phyloP scores from a whole-genome alignment of 345 rosid genomes.

The Sonneratia alba region DNA sequence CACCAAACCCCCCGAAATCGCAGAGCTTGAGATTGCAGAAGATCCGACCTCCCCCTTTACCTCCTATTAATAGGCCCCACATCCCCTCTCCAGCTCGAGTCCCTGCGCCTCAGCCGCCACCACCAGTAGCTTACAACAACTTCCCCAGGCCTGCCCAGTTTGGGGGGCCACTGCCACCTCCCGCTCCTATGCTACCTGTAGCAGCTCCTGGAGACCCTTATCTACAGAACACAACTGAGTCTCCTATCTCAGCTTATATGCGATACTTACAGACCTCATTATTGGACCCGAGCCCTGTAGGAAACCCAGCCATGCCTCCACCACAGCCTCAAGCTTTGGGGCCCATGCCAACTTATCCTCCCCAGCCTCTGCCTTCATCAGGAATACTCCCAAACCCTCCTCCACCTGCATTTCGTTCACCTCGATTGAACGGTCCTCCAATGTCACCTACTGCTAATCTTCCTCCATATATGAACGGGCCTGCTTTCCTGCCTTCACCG shows the following conservation, averaged over 20 bases:
- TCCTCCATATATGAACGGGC: conserved; percentile 52
- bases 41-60: conserved; percentile 73
- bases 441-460: conserved; percentile 41
- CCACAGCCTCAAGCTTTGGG: conserved; percentile 38
- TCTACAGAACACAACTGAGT: conserved; percentile 25
- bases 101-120: conserved; percentile 25
- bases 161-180: conserved; percentile 32
- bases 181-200: conserved; percentile 21
- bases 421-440: conserved; percentile 46
- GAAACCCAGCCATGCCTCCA: conserved; percentile 31
- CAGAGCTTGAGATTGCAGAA: conserved; percentile 66
- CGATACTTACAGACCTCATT: conserved; percentile 69
- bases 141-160: conserved; percentile 26
- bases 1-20: conserved; percentile 60
- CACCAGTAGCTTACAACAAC: conserved; percentile 18
- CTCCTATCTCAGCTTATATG: conserved; percentile 68
- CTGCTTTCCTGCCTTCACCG: conserved; percentile 62
- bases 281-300: conserved; percentile 42
- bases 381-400: conserved; percentile 44
- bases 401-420: conserved; percentile 37
- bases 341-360: conserved; percentile 23
- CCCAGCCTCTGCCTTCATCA: conserved; percentile 26
- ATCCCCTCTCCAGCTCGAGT: conserved; percentile 29
- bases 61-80: conserved; percentile 48
- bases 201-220: conserved; percentile 28